Base-by-base conservation (phyloP, 345 rosid species). In the Kandelia obovata region DNA sequence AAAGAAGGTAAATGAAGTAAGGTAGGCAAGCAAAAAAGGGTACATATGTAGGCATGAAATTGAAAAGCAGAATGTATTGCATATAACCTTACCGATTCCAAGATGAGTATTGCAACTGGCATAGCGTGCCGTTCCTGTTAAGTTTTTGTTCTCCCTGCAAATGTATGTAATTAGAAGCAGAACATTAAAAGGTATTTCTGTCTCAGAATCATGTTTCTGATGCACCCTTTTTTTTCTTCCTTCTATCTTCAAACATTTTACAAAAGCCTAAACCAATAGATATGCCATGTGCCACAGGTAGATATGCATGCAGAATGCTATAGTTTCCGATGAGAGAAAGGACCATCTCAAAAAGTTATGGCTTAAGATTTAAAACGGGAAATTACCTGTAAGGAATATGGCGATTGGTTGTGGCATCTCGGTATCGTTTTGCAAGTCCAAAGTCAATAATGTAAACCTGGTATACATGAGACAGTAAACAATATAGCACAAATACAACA, bases 21-120 rank as follows among this genome's bases (percentile, higher is more conserved):
- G 37, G 53, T 6, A 8, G 16, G 53, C 37, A 39, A 19, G 11
- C 9, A 58, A 37, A 35, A 59, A 32, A 37, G 31, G 3, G 25
- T 25, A 61, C 6, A 13, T 47, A 34, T 23, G 26, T 4, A 27
- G 28, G 59, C 6, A 56, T 56, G 28, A 21, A 56, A 25, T 9
- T 3, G 49, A 43, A 39, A 39, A 62, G 27, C 51, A 7, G 17
- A 52, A 31, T 4, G 15, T 10, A 61, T 15, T 53, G 55, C 26
- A 47, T 37, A 7, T 20, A n/a, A 15, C 39, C 79, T 80, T 82
- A 95, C 99, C 97, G 73, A 92, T 95, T 59, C 99, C 99, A 70
- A 90, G 99, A 79, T 95, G 99, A 25, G 99, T 92, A 70, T 95
- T 95, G 83, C 97, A 87, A 79, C 99, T 95, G 9, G 98, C 98